phyloP scores from a whole-genome alignment of 2,329 filamentous ascomycete genomes.

The Teratosphaeria gauchensis region DNA sequence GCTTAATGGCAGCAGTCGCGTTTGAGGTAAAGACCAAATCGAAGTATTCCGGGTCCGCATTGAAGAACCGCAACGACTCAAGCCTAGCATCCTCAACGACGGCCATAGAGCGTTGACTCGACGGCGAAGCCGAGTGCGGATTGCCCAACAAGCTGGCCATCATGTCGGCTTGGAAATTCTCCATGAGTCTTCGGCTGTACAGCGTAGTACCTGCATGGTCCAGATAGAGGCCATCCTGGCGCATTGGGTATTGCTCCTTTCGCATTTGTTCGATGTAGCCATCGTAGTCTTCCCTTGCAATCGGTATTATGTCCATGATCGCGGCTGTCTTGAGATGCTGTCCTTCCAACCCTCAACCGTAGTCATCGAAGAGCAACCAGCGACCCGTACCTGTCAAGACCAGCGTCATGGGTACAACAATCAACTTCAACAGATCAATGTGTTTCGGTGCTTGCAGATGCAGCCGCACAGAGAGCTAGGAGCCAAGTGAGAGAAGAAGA shows the following conservation, averaged over 20 bases:
- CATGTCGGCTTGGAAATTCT: slow-evolving; percentile 70
- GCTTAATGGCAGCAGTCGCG: slow-evolving; percentile 80
- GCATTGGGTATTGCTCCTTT: slow-evolving; percentile 37
- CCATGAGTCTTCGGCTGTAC: slow-evolving; percentile 60
- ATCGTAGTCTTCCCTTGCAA: slow-evolving; percentile 20
- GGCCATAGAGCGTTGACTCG: slow-evolving; percentile 62
- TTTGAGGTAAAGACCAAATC: slow-evolving; percentile 89
- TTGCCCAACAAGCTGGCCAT: slow-evolving; percentile 75
- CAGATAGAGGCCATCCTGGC: slow-evolving; percentile 49
- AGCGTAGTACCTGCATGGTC: slow-evolving; percentile 90
- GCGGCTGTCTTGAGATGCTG: background rate
- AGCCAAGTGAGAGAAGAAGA: background rate
- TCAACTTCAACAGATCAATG: background rate
- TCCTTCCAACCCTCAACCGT: slow-evolving; percentile 4
- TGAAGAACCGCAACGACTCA: slow-evolving; percentile 64
- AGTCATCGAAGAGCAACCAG: slow-evolving; percentile 10
- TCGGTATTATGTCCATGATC: background rate
- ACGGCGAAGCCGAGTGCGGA: slow-evolving; percentile 77
- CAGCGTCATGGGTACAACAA: slow-evolving; percentile 5
- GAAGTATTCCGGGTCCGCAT: slow-evolving; percentile 69
- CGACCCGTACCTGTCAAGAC: slow-evolving; percentile 6
- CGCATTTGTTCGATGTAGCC: slow-evolving; percentile 40
- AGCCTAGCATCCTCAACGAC: slow-evolving; percentile 64
- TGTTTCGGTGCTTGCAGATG: background rate
- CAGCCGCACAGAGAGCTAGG: background rate